These are phyloP conservation scores for Mucor racemosus DNA, from an alignment of 371 early-diverging fungal species.

Conservation along the genomic window DNA sequence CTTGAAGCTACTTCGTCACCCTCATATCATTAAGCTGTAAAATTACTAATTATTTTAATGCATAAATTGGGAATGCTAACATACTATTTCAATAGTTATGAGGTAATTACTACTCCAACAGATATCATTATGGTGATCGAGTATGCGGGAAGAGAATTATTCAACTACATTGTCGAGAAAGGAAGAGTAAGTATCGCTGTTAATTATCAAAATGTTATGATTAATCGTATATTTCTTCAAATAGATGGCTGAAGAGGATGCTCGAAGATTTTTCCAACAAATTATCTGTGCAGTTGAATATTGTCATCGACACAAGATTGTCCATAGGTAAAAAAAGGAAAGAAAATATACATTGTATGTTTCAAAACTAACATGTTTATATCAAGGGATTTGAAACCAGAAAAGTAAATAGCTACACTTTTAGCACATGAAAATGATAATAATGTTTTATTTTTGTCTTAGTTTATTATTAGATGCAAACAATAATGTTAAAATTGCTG, in stretches of 20 bases:
- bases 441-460: not conserved
- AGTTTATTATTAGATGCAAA: constrained; percentile 91
- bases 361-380: constrained; percentile 21
- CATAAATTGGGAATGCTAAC: not conserved
- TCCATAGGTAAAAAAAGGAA: constrained; percentile 74
- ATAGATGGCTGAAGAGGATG: constrained; percentile 90
- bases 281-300: constrained; percentile 98
- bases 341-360: not conserved
- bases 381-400: constrained; percentile 80
- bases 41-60: constrained; percentile 2
- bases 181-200: constrained; percentile 66
- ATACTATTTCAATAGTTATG: constrained; percentile 63
- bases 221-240: not conserved
- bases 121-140: constrained; percentile 98
- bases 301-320: constrained; percentile 97
- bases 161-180: constrained; percentile 96
- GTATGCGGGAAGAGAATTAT: constrained; percentile 95
- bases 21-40: constrained; percentile 97
- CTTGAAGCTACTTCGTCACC: constrained; percentile 92
- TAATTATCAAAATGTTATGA: not conserved
- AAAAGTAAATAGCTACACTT: constrained; percentile 56
- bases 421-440: not conserved
- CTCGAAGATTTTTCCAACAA: constrained; percentile 95
- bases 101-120: constrained; percentile 95
- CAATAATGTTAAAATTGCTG: constrained; percentile 96